A percentile compares a stretch with the other conserved stretches of the same genome.
These are phyloP conservation scores for Anisodus acutangulus DNA, from an alignment of 257 asterid species.

Conservation along the genomic window DNA sequence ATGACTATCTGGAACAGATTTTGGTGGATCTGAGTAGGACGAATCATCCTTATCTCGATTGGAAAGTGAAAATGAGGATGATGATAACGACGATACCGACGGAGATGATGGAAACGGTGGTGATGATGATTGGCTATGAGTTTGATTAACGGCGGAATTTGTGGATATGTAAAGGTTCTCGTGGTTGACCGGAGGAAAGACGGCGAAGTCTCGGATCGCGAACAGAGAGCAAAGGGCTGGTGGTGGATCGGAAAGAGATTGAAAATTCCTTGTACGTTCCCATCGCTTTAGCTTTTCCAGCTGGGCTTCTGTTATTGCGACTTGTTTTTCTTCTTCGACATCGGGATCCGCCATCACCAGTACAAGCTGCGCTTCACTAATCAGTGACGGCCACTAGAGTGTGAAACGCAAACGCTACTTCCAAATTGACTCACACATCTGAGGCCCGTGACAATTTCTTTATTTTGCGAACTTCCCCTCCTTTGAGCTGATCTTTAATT, in stretches of 20 bases:
- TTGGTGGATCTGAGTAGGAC: constrained; percentile 36
- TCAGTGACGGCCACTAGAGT: not conserved
- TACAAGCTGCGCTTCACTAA: not conserved
- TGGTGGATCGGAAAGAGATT: constrained; percentile 25
- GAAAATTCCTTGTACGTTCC: constrained; percentile 17
- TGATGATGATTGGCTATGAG: constrained; percentile 26
- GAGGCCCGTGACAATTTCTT: not conserved
- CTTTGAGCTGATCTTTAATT: not conserved
- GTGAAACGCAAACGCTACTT: not conserved
- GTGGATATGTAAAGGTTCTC: constrained; percentile 61
- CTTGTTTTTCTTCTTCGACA: constrained; percentile 6
- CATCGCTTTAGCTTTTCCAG: not conserved
- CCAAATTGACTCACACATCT: not conserved
- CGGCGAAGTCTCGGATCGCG: constrained; percentile 43
- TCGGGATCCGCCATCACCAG: constrained; percentile 29
- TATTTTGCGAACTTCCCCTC: not conserved
- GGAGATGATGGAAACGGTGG: constrained; percentile 29
- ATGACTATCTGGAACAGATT: constrained; percentile 33
- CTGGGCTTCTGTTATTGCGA: not conserved
- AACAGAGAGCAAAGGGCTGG: constrained; percentile 53
- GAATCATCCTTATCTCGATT: constrained; percentile 37
- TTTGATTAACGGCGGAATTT: constrained; percentile 23
- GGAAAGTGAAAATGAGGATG: constrained; percentile 23
- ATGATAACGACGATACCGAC: constrained; percentile 23
- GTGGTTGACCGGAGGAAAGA: constrained; percentile 71